These are phyloP conservation scores for Takashimella koratensis DNA, from an alignment of 1,284 basidiomycete genomes.

Conservation along the genomic window DNA sequence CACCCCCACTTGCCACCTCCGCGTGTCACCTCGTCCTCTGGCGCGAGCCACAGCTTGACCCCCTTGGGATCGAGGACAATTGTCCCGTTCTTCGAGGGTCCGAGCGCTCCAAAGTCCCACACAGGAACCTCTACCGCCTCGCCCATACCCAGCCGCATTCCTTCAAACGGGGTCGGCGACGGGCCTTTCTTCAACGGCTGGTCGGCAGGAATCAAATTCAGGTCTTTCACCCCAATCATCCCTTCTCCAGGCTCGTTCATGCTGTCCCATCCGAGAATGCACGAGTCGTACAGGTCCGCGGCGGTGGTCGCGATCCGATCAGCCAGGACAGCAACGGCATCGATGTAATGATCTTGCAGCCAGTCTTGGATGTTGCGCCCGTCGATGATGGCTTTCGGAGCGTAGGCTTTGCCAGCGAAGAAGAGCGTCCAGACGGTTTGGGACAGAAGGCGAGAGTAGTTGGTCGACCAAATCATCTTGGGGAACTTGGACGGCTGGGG, in stretches of 20 bases:
- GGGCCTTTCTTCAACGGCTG: slow-evolving; percentile 82
- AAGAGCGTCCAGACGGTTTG: slow-evolving; percentile 93
- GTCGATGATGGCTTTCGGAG: slow-evolving; percentile 88
- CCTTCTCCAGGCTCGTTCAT: slow-evolving; percentile 94
- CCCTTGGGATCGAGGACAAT: slow-evolving; percentile 83
- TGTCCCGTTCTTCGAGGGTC: slow-evolving; percentile 68
- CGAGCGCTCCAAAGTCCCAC: slow-evolving; percentile 75
- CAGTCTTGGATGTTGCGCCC: slow-evolving; percentile 92
- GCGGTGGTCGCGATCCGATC: slow-evolving; percentile 69
- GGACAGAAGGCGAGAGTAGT: slow-evolving; percentile 81
- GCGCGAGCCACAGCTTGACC: slow-evolving; percentile 65
- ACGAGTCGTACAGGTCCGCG: slow-evolving; percentile 69
- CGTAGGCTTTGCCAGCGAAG: slow-evolving; percentile 85
- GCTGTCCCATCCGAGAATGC: slow-evolving; percentile 94
- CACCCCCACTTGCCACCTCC: slow-evolving; percentile 67
- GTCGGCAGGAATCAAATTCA: slow-evolving; percentile 61
- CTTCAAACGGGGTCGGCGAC: slow-evolving; percentile 78
- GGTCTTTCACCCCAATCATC: slow-evolving; percentile 69
- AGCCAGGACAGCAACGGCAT: slow-evolving; percentile 70
- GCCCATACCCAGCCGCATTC: slow-evolving; percentile 83
- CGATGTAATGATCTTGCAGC: slow-evolving; percentile 79
- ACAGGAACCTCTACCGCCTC: slow-evolving; percentile 76
- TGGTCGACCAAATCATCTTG: slow-evolving; percentile 95
- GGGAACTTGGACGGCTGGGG: slow-evolving; percentile 73
- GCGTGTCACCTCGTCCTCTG: slow-evolving; percentile 48